Base-by-base conservation (phyloP, 768 basidiomycete species). In the Tylopilus felleus region DNA sequence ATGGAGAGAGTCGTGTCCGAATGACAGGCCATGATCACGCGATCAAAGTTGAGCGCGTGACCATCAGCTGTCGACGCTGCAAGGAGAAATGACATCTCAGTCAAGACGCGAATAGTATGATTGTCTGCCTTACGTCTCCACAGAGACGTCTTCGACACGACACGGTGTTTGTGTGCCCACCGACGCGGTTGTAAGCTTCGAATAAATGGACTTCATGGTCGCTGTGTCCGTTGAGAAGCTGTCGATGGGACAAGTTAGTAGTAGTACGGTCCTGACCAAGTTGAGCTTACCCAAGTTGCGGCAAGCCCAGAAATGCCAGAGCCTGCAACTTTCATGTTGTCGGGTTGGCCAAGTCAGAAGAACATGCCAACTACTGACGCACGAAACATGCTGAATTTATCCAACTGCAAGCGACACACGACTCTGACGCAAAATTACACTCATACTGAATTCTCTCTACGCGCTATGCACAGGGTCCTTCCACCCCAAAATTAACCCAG, bases 131-230 rank as follows among this genome's bases (percentile, higher is more conserved):
- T 71, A 90, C 82, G 84, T 86, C 68, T 90, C 88, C 13, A 90
- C 88, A 29, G 80, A 74, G 1, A 84, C 74, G 5, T 73, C 68
- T 31, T 70, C 61, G 64, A 65, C 81, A 88, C 39, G 65, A 66
- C 10, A 89, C 82, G 0, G 90, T 90, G 64, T 92, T 84, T 8
- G 88, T 86, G 63, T 91, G 89, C 7, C 88, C 89, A 12, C 89
- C 88, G 0, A 83, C 80, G 42, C 85, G 78, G 44, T 68, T 66
- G 47, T 84, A 85, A 4, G 84, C 76, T 65, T 93, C 87, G 61
- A 81, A 90, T 7, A 91, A 71, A 57, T 90, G 85, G 10, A 89
- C 88, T 65, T 85, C 82, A 62, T 89, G 85, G 48, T 84, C 80
- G 46, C 84, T 86, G 62, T 83, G 73, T 61, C 89, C 85, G 58